phyloP scores from a whole-genome alignment of 2,329 filamentous ascomycete genomes.

The Calonectria hawksworthii region DNA sequence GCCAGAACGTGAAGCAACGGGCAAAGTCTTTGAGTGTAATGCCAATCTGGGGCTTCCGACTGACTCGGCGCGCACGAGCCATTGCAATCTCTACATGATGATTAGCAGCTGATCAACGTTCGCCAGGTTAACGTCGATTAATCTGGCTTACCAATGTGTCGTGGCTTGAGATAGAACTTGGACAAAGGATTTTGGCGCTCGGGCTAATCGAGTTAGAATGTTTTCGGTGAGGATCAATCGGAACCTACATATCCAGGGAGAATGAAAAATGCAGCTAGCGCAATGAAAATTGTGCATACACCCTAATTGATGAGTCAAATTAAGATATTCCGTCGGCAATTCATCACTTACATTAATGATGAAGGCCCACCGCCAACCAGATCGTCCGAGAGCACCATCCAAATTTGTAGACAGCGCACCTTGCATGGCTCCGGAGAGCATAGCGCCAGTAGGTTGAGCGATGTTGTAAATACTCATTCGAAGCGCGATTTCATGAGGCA shows the following conservation, averaged over 20 bases:
- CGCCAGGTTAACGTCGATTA: background rate
- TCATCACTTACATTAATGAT: constrained; percentile 24
- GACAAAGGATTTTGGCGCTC: constrained; percentile 1
- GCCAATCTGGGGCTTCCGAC: constrained; percentile 9
- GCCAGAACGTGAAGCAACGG: constrained; percentile 6
- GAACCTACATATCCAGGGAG: constrained; percentile 9
- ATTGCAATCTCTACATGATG: background rate
- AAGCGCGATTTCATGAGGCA: constrained; percentile 23
- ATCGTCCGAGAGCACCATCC: constrained; percentile 17
- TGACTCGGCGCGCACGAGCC: background rate
- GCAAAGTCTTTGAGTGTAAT: background rate
- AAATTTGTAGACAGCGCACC: constrained; percentile 23
- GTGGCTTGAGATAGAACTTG: constrained; percentile 12
- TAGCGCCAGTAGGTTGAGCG: constrained; percentile 26
- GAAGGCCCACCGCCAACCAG: constrained; percentile 31
- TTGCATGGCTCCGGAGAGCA: constrained; percentile 29
- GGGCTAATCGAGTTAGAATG: background rate
- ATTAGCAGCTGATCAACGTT: background rate
- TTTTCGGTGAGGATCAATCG: background rate
- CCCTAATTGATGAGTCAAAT: background rate
- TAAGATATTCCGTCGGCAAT: too few species aligned
- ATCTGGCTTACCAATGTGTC: background rate
- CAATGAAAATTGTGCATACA: constrained; percentile 8
- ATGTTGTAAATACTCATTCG: constrained; percentile 30
- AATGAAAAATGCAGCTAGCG: background rate